Evolutionary conservation across 73 alveolate species (phyloP), one percentile per base, ranked within the genome.

Genomic region (Paramecium biaurelia): DNA sequence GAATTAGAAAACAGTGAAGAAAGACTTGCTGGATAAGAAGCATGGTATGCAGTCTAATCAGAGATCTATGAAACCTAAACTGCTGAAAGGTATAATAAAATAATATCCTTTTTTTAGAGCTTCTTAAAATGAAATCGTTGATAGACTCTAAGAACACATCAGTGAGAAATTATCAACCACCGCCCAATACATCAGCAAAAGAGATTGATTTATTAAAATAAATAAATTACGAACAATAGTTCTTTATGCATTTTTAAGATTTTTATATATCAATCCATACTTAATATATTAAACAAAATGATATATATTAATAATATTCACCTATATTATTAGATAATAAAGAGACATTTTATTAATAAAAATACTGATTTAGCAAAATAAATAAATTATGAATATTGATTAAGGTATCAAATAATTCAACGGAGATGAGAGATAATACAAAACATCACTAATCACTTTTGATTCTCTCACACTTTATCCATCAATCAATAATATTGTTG

Each of bases 61-160:
- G 70, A 41, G 43, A 41, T 79, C 72, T 79, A 79, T 79, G 70
- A 79, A 79, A 24, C 47, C 5, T 79, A 79, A 79, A 42, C 90
- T 26, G 90, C 90, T 79, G 90, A 79, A 26, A 79, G 90, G 90
- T 79, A 79, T 18, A 10, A 67, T 67, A 3, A 5, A 14, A 23
- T 30, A 15, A 43, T 41, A 38, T 34, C 9, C 20, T 20, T 79
- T 1, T 23, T 79, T 30, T 79, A 79, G 90, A 79, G 90, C 74
- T 79, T 56, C 70, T 34, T 79, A 79, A 79, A 24, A 45, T 24
- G 90, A 79, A 79, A 34, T 79, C 28, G 72, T 79, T 79, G 90
- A 79, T 34, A 79, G 90, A 79, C 90, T 79, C 90, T 79, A 79
- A 79, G 90, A 79, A 42, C 90, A 79, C 90, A 79, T 79, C 90